Evolutionary conservation across 2,329 filamentous ascomycete genomes (phyloP), one percentile per base, ranked within the genome.

Genomic region (Thelonectria discophora): DNA sequence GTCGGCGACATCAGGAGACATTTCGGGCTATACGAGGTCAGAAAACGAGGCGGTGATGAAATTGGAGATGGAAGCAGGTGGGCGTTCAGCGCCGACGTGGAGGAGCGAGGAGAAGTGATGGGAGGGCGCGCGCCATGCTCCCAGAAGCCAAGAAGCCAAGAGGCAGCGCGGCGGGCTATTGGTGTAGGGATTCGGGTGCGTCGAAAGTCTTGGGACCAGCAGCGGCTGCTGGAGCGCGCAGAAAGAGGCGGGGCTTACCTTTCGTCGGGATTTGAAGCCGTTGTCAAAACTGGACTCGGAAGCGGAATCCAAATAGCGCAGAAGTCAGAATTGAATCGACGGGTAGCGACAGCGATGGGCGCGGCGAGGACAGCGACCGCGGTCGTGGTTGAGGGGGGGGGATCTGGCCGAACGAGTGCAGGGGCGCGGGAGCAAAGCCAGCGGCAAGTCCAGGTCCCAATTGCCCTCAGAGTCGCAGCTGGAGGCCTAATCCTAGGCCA

Each of bases 1-100:
- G 63, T 80, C 80, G 49, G 79, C 80, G 75, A 80, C 77, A 62
- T 78, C 77, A 62, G 74, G 72, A 54, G 76, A 74, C 70, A 77
- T 76, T 47, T 60, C 59, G 51, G 69, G 65, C 69, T 73, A 62
- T 40, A 55, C 63, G 58, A 63, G 58, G 69, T 69, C 60, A 74
- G 68, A 50, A 62, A 62, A 60, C 17, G 40, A 47, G 55, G 63
- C 40, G 27, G 30, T 52, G 46, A 67, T 55, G 55, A 20, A 39
- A 59, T 37, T 32, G 55, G 32, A 47, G 62, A 61, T 60, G 58
- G 24, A 51, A 46, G 51, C 40, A 59, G 18, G 60, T 43, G 61
- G 46, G 58, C 52, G 52, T 53, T 58, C 53, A 51, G 58, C 58
- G 40, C 58, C 40, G 55, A 45, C 45, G 46, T 43, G 42, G 54